Evolutionary conservation across 139 green algal species (phyloP), one percentile per base, ranked within the genome.

Genomic region (Bryopsis sp.): DNA sequence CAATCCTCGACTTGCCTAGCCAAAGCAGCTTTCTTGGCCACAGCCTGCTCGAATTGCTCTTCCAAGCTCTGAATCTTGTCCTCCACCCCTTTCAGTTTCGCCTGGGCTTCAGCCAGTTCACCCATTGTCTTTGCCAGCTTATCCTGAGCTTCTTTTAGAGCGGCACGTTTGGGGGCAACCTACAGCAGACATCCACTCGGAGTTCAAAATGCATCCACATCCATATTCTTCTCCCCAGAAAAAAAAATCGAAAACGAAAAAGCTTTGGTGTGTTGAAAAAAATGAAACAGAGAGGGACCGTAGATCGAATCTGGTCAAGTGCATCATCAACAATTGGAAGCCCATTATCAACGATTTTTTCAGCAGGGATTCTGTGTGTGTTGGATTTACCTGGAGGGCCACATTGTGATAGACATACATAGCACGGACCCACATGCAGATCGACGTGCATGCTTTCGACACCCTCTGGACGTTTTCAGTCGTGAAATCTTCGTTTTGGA

Each of bases 401-500:
- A 93, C 82, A 39, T 83, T 86, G 78, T 93, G 78, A 82, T 93
- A 93, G 34, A 86, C 79, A 76, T 89, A 81, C 87, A 93, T 94
- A 28, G 84, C 86, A 64, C 84, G 72, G 57, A 80, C 86, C 86
- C 86, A 94, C 86, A 89, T 88, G 73, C 87, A 93, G 74, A 93
- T 92, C 72, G 84, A 89, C 43, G 84, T 94, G 85, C 86, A 92
- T 4, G 87, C 87, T 76, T 90, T 92, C 73, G 86, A 93, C 29
- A 92, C 85, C 75, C 83, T 84, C 47, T 73, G 70, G 36, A 93
- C 81, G 0, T 70, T 71, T 69, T 90, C 85, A 15, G 82, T 76
- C 0, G 81, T 89, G 73, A 93, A 93, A 58, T 85, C 78, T 57
- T 89, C 82, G 59, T 79, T 83, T 74, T 85, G 57, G n/a, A 87